Percentiles rank a stretch among this genome's conserved stretches.
These are phyloP conservation scores for Beauveria scarabaeidicola DNA, from an alignment of 2,329 filamentous ascomycete genomes.

Conservation along the genomic window DNA sequence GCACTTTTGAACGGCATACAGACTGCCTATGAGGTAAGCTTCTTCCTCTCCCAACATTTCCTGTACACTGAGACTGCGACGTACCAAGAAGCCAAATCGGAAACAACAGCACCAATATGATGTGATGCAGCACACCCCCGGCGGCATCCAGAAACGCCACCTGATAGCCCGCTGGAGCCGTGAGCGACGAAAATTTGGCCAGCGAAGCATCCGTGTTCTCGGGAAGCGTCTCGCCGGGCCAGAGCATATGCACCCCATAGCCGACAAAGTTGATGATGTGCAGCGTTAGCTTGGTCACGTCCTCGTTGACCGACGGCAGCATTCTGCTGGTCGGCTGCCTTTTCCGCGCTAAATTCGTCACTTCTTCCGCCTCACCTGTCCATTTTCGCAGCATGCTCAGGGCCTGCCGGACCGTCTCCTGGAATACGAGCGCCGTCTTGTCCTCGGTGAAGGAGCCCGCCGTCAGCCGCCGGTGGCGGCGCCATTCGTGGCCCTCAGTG, in stretches of 20 bases:
- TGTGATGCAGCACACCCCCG: conserved; percentile 51
- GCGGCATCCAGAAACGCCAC: conserved; percentile 60
- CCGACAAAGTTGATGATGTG: conserved; percentile 59
- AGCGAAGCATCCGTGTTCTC: conserved; percentile 34
- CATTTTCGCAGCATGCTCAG: conserved; percentile 52
- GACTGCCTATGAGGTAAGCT: conserved; percentile 19
- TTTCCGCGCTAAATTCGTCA: conserved; percentile 17
- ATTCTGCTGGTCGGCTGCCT: conserved; percentile 24
- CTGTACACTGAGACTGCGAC: conserved; percentile 14
- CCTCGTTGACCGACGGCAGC: conserved; percentile 48
- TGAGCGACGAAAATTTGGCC: conserved; percentile 39
- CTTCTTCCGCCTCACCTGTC: conserved; percentile 29
- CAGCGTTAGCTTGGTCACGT: conserved; percentile 55
- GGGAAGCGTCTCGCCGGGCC: conserved; percentile 52
- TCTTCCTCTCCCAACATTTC: neutral
- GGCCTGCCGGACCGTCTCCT: conserved; percentile 54
- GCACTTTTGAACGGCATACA: conserved; percentile 42
- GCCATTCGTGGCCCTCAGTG: conserved; percentile 62
- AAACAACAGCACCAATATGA: conserved; percentile 52
- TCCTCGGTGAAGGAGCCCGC: conserved; percentile 68
- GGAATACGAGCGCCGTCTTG: conserved; percentile 61
- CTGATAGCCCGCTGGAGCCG: conserved; percentile 43
- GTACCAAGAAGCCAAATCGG: conserved; percentile 48
- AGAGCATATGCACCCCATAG: conserved; percentile 54
- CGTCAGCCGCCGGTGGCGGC: conserved; percentile 62